Base-by-base conservation (phyloP, 2,329 filamentous ascomycete species). In the Colletotrichum sidae region DNA sequence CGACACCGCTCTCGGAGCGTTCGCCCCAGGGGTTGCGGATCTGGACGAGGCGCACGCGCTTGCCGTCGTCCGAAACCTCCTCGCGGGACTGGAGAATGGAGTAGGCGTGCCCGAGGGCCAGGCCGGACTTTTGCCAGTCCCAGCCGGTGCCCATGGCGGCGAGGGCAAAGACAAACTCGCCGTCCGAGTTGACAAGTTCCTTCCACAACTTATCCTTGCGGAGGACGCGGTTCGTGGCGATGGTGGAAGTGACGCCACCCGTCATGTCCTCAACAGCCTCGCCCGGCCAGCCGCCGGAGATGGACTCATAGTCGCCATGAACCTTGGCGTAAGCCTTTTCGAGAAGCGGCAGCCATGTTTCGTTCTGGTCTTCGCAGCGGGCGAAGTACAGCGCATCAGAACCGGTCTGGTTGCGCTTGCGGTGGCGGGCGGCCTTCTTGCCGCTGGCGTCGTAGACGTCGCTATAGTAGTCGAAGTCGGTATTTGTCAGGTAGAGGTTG, bases 281-380 rank as follows among this genome's bases (percentile, higher is more conserved):
- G 15, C 82, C 88, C 4, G 88, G 84, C 73, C 87, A 91, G 0
- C 90, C 90, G 6, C 90, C 89, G 54, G 89, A 83, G 57, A 93
- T 88, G 2, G 90, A 83, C 34, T 83, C 84, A 67, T 90, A 93
- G 70, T 93, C 91, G 2, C 90, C 90, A 67, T 93, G 90, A 0
- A 88, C 87, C 73, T 93, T 93, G n/a, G 91, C 90, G 72, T 90
- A 92, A 6, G 90, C 90, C 73, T 93, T 93, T 70, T 92, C 90
- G 2, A 93, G 82, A 51, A 93, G 77, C 0, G 90, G 90, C 25
- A 93, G 80, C 90, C 90, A 93, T 0, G 90, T 93, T 75, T 92
- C 90, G 71, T 92, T 92, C 1, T 84, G 81, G 64, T 91, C 87
- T 25, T 84, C 83, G 75, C 90, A 92, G 69, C 88, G 86, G 4